Evolutionary conservation across 768 basidiomycete genomes (phyloP).

Genomic region (Lenzites betulinus): DNA sequence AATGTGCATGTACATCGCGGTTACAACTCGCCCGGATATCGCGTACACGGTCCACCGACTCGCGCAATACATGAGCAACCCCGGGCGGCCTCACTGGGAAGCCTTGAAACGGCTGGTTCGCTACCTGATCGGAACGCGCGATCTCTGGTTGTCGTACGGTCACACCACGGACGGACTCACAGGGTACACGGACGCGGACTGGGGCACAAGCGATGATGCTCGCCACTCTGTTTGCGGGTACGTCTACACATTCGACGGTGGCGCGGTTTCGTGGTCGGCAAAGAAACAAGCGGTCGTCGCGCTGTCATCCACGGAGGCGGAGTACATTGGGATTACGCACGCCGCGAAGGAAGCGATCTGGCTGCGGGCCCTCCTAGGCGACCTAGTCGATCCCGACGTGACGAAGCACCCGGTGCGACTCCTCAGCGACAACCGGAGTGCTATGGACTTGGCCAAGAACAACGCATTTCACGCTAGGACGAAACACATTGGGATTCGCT

Average conservation of each 20-base stretch:
- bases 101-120: slow-evolving; percentile 30
- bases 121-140: slow-evolving; percentile 31
- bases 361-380: slow-evolving; percentile 25
- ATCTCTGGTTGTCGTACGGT: slow-evolving; percentile 14
- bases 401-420: slow-evolving; percentile 2
- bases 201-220: slow-evolving; percentile 23
- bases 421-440: slow-evolving; percentile 22
- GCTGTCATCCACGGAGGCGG: slow-evolving; percentile 37
- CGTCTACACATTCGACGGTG: slow-evolving; percentile 29
- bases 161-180: slow-evolving; percentile 3
- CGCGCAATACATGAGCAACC: slow-evolving; percentile 27
- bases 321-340: slow-evolving; percentile 35
- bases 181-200: slow-evolving; percentile 36
- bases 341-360: slow-evolving; percentile 34
- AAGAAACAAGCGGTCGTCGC: slow-evolving; percentile 35
- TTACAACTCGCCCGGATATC: slow-evolving; percentile 19
- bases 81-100: slow-evolving; percentile 25
- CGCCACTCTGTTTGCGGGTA: slow-evolving; percentile 32
- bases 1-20: slow-evolving; percentile 22
- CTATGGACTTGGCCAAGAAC: slow-evolving; percentile 33
- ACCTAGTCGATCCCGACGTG: slow-evolving; percentile 4
- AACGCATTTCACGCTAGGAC: slow-evolving; percentile 33
- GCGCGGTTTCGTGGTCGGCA: slow-evolving; percentile 31
- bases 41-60: slow-evolving; percentile 26
- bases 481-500: slow-evolving; percentile 40